Conservation (phyloP, 2,329 filamentous ascomycete species). For the Fusarium sambucinum region DNA sequence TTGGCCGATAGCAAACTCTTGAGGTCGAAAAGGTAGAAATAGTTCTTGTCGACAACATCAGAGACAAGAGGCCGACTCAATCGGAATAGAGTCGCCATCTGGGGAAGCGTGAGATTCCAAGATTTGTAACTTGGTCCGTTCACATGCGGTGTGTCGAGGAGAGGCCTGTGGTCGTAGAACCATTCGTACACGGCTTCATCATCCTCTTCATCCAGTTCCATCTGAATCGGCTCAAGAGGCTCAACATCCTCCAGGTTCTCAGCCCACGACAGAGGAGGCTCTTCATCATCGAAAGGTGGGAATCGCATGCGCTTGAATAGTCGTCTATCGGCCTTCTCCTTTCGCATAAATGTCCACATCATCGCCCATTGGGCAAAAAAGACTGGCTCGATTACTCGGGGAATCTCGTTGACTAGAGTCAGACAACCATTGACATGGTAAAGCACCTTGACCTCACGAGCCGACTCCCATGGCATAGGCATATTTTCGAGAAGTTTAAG, state of each 20-base stretch:
- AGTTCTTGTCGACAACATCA: conserved; percentile 94
- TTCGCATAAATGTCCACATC: conserved; percentile 99
- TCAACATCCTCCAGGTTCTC: conserved; percentile 99
- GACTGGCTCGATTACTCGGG: conserved; percentile 95
- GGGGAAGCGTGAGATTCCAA: conserved; percentile 92
- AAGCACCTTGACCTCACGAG: conserved; percentile 94
- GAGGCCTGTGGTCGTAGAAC: conserved; percentile 95
- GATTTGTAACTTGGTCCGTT: conserved; percentile 97
- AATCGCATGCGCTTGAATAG: conserved; percentile 99
- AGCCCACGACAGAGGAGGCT: conserved; percentile 96
- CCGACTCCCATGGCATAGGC: conserved; percentile 99
- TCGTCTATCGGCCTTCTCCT: conserved; percentile 94
- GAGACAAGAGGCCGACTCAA: conserved; percentile 91
- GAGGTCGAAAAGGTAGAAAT: conserved; percentile 96
- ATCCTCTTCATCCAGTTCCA: conserved; percentile 96
- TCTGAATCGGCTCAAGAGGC: conserved; percentile 95
- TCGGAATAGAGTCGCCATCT: conserved; percentile 96
- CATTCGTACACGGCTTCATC: conserved; percentile 93
- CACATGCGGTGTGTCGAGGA: conserved; percentile 91
- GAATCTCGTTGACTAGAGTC: conserved; percentile 96
- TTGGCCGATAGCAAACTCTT: conserved; percentile 97
- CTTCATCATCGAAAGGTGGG: conserved; percentile 97
- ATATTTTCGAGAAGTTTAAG: conserved; percentile 98
- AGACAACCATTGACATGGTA: conserved; percentile 99
- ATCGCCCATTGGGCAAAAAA: conserved; percentile 99